Percentiles rank a stretch among this genome's conserved stretches.
Evolutionary conservation across 768 basidiomycete genomes (phyloP).

Genomic region (Chlorophyllum brunneum): DNA sequence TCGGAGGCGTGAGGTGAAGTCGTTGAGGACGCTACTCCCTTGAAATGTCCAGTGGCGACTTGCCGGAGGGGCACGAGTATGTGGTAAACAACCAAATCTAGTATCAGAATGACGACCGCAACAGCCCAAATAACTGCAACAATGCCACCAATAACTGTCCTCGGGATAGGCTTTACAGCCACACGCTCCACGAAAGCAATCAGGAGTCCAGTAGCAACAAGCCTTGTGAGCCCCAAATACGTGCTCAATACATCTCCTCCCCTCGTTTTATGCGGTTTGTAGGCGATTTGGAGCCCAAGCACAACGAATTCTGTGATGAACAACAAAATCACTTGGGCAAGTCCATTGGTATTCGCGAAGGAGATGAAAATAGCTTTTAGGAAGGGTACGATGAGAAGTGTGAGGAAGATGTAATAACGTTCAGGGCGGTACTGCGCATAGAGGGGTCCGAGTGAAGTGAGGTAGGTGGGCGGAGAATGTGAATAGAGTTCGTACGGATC

Average conservation of each 20-base stretch:
- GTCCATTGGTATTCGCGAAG: constrained; percentile 55
- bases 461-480: constrained; percentile 23
- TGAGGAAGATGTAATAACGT: constrained; percentile 66
- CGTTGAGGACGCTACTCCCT: constrained; percentile 6
- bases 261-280: constrained; percentile 64
- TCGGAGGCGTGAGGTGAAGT: constrained; percentile 21
- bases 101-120: constrained; percentile 62
- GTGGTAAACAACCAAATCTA: constrained; percentile 59
- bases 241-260: constrained; percentile 68
- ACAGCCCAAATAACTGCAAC: constrained; percentile 69
- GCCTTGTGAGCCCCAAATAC: constrained; percentile 63
- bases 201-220: constrained; percentile 67
- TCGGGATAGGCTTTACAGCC: constrained; percentile 66
- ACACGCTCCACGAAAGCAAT: constrained; percentile 73
- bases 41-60: not conserved
- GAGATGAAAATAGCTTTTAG: constrained; percentile 72
- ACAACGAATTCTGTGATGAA: constrained; percentile 64
- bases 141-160: constrained; percentile 77
- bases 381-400: constrained; percentile 53
- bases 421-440: constrained; percentile 62
- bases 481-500: constrained; percentile 27
- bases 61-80: constrained; percentile 28
- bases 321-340: constrained; percentile 65
- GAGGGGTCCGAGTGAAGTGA: constrained; percentile 51
- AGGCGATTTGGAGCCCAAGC: constrained; percentile 44